A percentile compares a stretch with the other conserved stretches of the same genome.
These are phyloP conservation scores for Streptanthus diversifolius DNA, from an alignment of 345 rosid genomes.

Conservation along the genomic window DNA sequence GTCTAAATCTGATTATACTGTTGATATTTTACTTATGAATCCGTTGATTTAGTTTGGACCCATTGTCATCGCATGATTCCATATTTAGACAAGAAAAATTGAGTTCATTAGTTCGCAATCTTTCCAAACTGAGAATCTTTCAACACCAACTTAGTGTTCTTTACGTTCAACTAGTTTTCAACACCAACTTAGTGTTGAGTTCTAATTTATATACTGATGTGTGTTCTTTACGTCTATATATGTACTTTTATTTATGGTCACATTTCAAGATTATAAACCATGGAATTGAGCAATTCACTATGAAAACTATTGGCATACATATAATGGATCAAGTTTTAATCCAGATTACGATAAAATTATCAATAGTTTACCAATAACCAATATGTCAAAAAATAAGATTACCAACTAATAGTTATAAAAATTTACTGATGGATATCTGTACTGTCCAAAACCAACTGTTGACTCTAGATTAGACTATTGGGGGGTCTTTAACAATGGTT, in stretches of 20 bases:
- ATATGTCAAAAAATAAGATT: background rate
- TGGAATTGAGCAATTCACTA: background rate
- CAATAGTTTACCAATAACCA: background rate
- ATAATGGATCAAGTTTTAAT: background rate
- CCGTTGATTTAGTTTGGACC: slow-evolving; percentile 15
- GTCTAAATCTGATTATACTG: background rate
- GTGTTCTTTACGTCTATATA: background rate
- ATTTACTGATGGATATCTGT: background rate
- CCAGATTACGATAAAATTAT: background rate
- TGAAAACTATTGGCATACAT: too few relatives aligned
- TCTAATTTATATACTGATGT: background rate
- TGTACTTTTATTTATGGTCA: background rate
- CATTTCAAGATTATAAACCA: background rate
- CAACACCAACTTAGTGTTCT: slow-evolving; percentile 1
- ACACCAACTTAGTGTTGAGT: background rate
- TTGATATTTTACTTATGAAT: background rate
- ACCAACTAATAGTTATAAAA: background rate
- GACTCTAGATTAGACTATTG: background rate
- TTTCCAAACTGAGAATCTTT: slow-evolving; percentile 19
- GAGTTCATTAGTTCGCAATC: slow-evolving; percentile 4
- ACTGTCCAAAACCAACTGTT: background rate
- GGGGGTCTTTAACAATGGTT: background rate
- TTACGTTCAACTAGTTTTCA: background rate
- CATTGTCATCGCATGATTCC: slow-evolving; percentile 8
- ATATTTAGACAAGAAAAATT: background rate